These are phyloP conservation scores for Triglochin maritima DNA, from an alignment of 106 monocot species.

Conservation along the genomic window DNA sequence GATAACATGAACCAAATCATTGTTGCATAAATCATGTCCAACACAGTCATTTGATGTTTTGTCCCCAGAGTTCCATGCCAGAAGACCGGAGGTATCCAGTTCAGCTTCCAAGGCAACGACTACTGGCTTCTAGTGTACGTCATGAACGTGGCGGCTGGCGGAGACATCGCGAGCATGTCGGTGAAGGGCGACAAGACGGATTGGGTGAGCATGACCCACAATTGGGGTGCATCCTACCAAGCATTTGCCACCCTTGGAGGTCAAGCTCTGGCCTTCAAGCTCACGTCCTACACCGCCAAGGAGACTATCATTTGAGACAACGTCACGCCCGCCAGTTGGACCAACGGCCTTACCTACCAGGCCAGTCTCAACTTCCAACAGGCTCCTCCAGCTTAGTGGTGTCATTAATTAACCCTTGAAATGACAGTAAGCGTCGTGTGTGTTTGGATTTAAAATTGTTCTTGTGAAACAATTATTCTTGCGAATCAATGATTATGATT, in stretches of 20 bases:
- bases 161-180: slow-evolving; percentile 36
- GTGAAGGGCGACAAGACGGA: slow-evolving; percentile 39
- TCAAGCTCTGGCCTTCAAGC: slow-evolving; percentile 40
- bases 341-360: slow-evolving; percentile 41
- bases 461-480: too few species aligned
- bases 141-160: slow-evolving; percentile 53
- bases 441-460: too few species aligned
- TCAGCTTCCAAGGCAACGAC: slow-evolving; percentile 53
- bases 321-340: slow-evolving; percentile 49
- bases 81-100: slow-evolving; percentile 45
- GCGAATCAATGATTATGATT: too few species aligned
- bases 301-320: slow-evolving; percentile 33
- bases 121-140: slow-evolving; percentile 70
- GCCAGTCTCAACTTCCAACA: slow-evolving; percentile 13
- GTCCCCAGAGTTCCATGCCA: slow-evolving; percentile 41
- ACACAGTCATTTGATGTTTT: too few species aligned
- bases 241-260: slow-evolving; percentile 33
- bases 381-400: background rate
- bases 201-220: slow-evolving; percentile 58
- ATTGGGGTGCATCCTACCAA: slow-evolving; percentile 66
- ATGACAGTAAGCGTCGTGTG: too few species aligned
- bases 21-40: too few species aligned
- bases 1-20: too few species aligned
- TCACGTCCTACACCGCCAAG: slow-evolving; percentile 38
- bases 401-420: too few species aligned